phyloP scores from a whole-genome alignment of 2,329 filamentous ascomycete genomes.

The Sporothrix schenckii region DNA sequence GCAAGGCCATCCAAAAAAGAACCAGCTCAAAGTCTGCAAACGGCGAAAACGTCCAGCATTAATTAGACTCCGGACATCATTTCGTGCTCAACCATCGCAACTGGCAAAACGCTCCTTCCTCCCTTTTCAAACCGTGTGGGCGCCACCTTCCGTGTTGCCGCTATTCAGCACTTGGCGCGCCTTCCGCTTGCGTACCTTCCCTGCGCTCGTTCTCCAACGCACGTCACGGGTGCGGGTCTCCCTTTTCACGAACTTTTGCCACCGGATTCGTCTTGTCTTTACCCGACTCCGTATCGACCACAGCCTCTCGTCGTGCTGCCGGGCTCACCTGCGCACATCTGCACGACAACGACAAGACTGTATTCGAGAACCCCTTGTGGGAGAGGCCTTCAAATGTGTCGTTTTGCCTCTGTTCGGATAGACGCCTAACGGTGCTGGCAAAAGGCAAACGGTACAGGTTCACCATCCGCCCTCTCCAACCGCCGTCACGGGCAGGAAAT shows the following conservation, averaged over 20 bases:
- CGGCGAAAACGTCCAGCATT: not conserved
- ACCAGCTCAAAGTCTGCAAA: not conserved
- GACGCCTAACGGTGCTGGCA: conserved; percentile 30
- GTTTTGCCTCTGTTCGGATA: conserved; percentile 25
- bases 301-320: not conserved
- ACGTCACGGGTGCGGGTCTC: not conserved
- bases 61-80: not conserved
- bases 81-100: not conserved
- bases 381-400: conserved; percentile 28
- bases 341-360: not conserved
- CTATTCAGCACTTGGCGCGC: not conserved
- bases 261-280: not conserved
- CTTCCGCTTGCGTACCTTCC: conserved; percentile 1
- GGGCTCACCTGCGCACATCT: not conserved
- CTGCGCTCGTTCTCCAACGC: not conserved
- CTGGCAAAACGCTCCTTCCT: conserved; percentile 1
- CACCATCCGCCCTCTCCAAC: not conserved
- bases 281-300: not conserved
- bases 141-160: conserved; percentile 15
- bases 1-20: not conserved
- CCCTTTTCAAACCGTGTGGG: not conserved
- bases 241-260: not conserved
- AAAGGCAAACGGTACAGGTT: conserved; percentile 1
- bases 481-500: not conserved
- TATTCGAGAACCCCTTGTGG: not conserved